phyloP scores from a whole-genome alignment of 768 basidiomycete species.

The Leccinum olivaceopallidum region DNA sequence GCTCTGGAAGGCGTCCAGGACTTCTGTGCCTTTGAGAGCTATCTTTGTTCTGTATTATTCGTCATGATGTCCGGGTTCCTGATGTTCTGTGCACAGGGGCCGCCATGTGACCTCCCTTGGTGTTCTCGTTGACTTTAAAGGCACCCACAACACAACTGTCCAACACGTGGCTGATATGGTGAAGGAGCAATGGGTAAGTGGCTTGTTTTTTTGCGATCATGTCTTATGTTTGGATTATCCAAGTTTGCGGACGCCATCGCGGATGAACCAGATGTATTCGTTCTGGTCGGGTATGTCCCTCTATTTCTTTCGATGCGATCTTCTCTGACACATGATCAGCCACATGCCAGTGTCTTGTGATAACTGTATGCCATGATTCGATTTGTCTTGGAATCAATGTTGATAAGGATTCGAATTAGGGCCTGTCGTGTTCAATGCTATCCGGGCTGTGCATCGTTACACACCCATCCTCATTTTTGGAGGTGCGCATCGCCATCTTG shows the following conservation, averaged over 20 bases:
- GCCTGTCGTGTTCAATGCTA: conserved; percentile 69
- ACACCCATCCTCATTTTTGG: conserved; percentile 86
- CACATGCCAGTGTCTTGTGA: conserved; percentile 82
- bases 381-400: not conserved
- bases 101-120: conserved; percentile 73
- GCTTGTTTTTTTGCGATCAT: not conserved
- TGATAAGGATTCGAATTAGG: conserved; percentile 39
- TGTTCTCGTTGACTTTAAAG: conserved; percentile 73
- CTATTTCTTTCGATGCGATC: not conserved
- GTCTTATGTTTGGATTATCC: not conserved
- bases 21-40: too few species aligned
- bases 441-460: conserved; percentile 64
- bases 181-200: conserved; percentile 69
- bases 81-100: conserved; percentile 42
- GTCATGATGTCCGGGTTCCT: not conserved
- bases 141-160: conserved; percentile 67
- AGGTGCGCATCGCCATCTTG: conserved; percentile 35
- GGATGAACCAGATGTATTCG: conserved; percentile 80
- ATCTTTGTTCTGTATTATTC: not conserved
- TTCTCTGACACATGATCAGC: conserved; percentile 35
- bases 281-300: conserved; percentile 59
- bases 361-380: conserved; percentile 48
- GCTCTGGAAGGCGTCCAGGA: too few species aligned
- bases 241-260: conserved; percentile 78
- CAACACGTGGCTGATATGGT: conserved; percentile 75